Percentiles rank a stretch among this genome's conserved stretches.
Evolutionary conservation across 352 stramenopile species (phyloP).

Genomic region (Phytophthora tentaculata): DNA sequence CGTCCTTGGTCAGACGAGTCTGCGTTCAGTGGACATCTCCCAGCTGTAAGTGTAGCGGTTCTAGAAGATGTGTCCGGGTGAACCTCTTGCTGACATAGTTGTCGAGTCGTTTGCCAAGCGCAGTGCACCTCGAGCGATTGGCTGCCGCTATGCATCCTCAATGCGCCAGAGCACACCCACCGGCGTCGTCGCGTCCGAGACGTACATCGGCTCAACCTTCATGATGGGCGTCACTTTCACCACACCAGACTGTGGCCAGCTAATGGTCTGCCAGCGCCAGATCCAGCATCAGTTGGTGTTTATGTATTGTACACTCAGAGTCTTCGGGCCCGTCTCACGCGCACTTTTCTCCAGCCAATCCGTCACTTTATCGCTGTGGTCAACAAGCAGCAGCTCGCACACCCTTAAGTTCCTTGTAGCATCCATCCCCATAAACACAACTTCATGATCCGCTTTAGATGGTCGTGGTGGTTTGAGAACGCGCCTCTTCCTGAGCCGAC

Average conservation of each 20-base stretch:
- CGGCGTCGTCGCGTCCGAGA: constrained; percentile 72
- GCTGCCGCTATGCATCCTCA: constrained; percentile 35
- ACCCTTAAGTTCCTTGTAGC: constrained; percentile 77
- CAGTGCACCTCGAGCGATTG: constrained; percentile 49
- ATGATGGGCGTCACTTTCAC: constrained; percentile 66
- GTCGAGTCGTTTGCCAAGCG: constrained; percentile 49
- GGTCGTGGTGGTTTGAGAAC: constrained; percentile 35
- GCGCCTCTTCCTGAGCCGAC: constrained; percentile 10
- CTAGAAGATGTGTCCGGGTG: constrained; percentile 57
- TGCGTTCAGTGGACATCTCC: constrained; percentile 52
- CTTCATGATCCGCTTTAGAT: constrained; percentile 68
- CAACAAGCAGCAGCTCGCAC: constrained; percentile 62
- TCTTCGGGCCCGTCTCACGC: constrained; percentile 17
- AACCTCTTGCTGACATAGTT: constrained; percentile 43
- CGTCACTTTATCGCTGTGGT: constrained; percentile 63
- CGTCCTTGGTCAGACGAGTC: constrained; percentile 33
- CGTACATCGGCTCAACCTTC: constrained; percentile 80
- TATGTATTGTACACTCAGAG: constrained; percentile 55
- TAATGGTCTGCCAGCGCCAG: constrained; percentile 72
- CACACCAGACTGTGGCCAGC: constrained; percentile 53
- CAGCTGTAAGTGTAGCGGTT: constrained; percentile 80
- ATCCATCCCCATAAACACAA: constrained; percentile 79
- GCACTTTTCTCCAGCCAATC: constrained; percentile 39
- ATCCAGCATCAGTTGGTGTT: constrained; percentile 85
- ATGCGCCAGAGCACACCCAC: constrained; percentile 69